Conservation (phyloP, 75 land plant species). For the Ceratopteris richardii region DNA sequence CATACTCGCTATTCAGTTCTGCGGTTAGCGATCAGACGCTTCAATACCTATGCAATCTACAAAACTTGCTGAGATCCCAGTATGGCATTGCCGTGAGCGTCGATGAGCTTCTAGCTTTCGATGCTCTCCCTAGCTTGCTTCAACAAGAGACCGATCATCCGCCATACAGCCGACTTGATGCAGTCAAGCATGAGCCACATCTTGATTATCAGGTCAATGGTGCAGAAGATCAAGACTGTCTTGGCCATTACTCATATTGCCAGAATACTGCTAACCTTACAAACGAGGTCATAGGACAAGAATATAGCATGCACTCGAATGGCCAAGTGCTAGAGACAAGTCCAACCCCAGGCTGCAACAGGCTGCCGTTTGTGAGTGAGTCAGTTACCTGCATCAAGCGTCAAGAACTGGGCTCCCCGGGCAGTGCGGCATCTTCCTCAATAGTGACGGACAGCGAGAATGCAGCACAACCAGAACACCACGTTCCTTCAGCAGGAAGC, state of each 20-base stretch:
- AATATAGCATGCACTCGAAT: too few species aligned
- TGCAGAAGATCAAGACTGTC: background rate
- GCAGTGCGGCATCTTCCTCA: too few species aligned
- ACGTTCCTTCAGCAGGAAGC: background rate
- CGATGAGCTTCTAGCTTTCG: background rate
- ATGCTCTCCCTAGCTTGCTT: conserved; percentile 1
- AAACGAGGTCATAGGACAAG: background rate
- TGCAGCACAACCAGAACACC: background rate
- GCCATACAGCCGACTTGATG: background rate
- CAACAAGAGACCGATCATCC: background rate
- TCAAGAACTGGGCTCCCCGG: too few species aligned
- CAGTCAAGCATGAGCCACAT: background rate
- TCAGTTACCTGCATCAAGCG: too few species aligned
- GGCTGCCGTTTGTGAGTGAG: too few species aligned
- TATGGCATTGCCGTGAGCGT: background rate
- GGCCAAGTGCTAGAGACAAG: too few species aligned
- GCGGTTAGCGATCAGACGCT: too few species aligned
- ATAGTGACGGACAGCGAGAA: too few species aligned
- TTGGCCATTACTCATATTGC: background rate
- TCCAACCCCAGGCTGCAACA: too few species aligned
- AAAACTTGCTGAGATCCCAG: background rate
- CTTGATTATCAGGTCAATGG: background rate
- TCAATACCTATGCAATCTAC: background rate
- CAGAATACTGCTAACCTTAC: background rate
- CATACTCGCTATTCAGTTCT: too few species aligned